phyloP scores from a whole-genome alignment of 371 early-diverging fungal species.

The Basidiobolus meristosporus region DNA sequence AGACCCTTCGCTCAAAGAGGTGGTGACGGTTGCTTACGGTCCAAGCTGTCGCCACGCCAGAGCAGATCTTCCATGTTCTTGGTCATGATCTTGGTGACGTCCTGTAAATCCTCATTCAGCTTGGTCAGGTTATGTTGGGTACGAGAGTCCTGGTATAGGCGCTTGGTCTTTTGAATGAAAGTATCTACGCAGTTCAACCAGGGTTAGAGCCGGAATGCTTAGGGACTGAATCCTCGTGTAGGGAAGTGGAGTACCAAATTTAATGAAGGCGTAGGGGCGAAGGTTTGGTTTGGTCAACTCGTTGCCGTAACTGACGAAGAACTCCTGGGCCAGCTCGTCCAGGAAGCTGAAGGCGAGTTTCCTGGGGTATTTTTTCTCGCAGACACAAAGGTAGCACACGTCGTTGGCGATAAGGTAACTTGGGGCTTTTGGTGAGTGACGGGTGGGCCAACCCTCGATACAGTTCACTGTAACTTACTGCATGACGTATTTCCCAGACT shows the following conservation, averaged over 20 bases:
- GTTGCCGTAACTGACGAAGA: constrained; percentile 74
- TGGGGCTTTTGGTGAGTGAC: no score
- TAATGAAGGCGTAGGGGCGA: constrained; percentile 91
- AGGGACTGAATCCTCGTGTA: no score
- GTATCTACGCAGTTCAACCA: constrained; percentile 62
- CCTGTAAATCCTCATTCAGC: constrained; percentile 87
- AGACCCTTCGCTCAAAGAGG: neutral
- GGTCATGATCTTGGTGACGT: constrained; percentile 93
- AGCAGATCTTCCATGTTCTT: constrained; percentile 92
- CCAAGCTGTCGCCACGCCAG: constrained; percentile 77
- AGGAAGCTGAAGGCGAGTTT: constrained; percentile 89
- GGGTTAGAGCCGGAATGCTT: no score
- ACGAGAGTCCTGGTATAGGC: constrained; percentile 84
- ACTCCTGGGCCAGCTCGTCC: constrained; percentile 88
- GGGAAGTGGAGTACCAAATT: constrained; percentile 77
- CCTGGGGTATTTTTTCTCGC: constrained; percentile 86
- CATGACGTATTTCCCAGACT: constrained; percentile 67
- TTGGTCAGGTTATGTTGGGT: constrained; percentile 82
- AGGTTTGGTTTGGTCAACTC: constrained; percentile 70
- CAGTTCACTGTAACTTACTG: constrained; percentile 33
- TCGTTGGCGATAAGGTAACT: constrained; percentile 89
- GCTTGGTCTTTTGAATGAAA: constrained; percentile 91
- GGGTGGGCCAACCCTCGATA: neutral
- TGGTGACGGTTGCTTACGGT: constrained; percentile 12
- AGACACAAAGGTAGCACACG: constrained; percentile 83